These are phyloP conservation scores for Mycosphaerella arachidis DNA, from an alignment of 2,329 filamentous ascomycete genomes.

Conservation along the genomic window DNA sequence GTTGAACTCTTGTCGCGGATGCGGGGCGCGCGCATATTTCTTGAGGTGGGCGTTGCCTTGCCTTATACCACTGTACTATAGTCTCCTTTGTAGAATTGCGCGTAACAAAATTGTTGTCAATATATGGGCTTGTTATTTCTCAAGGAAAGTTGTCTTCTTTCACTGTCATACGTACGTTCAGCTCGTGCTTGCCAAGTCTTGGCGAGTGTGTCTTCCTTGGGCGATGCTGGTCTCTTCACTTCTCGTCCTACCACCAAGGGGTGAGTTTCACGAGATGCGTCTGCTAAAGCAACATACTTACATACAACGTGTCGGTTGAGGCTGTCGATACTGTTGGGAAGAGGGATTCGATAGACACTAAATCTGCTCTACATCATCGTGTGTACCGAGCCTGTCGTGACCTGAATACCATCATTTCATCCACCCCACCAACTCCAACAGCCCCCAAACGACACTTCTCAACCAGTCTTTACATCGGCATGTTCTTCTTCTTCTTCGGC, in stretches of 20 bases:
- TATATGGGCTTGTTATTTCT: not conserved
- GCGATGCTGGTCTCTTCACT: not conserved
- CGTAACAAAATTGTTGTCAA: not conserved
- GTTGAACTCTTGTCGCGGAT: not conserved
- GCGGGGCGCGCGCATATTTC: not conserved
- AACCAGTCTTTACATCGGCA: not conserved
- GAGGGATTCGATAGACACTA: not conserved
- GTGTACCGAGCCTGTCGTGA: not conserved
- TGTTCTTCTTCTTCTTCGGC: slow-evolving; percentile 12
- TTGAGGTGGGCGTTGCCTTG: not conserved
- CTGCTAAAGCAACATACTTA: no score
- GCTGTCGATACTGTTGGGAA: no score
- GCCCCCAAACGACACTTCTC: no score
- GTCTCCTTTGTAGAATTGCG: not conserved
- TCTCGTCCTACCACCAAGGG: no score
- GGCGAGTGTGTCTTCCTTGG: not conserved
- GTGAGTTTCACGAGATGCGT: no score
- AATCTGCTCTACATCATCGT: not conserved
- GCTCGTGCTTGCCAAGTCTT: not conserved
- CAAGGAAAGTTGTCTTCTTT: not conserved
- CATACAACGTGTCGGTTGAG: no score
- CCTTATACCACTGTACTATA: not conserved
- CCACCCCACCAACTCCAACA: not conserved
- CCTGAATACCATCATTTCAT: not conserved
- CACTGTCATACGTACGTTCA: not conserved